A percentile compares a stretch with the other conserved stretches of the same genome.
phyloP scores from a whole-genome alignment of 2,329 filamentous ascomycete species.

The Fusarium sp. region DNA sequence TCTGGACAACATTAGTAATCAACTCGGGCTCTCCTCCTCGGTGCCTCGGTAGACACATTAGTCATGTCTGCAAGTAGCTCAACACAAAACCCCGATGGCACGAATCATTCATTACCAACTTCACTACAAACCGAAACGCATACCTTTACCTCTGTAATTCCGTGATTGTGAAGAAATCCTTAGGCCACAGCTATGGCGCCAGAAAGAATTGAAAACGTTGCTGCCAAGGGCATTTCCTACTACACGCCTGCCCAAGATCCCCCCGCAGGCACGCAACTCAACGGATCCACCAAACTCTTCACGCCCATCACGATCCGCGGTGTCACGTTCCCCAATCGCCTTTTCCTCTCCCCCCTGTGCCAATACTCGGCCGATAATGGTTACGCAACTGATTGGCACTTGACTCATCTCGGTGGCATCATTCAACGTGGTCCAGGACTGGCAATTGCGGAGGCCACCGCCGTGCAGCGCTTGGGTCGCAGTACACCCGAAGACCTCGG shows the following conservation, averaged over 20 bases:
- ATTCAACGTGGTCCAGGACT: slow-evolving; percentile 75
- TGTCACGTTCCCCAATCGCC: slow-evolving; percentile 57
- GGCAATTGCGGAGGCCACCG: slow-evolving; percentile 75
- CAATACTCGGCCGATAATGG: slow-evolving; percentile 60
- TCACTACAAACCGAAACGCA: neutral
- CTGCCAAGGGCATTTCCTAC: slow-evolving; percentile 53
- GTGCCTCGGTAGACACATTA: neutral
- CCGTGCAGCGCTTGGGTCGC: slow-evolving; percentile 73
- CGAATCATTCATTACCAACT: neutral
- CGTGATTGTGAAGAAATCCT: too few relatives aligned
- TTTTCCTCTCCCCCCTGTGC: slow-evolving; percentile 59
- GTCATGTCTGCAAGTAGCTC: neutral
- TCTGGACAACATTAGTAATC: neutral
- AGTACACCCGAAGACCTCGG: slow-evolving; percentile 78
- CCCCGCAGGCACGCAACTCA: slow-evolving; percentile 54
- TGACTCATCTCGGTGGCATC: slow-evolving; percentile 80
- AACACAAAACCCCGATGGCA: neutral
- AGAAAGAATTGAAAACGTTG: slow-evolving; percentile 36
- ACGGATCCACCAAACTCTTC: slow-evolving; percentile 54
- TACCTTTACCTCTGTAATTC: too few relatives aligned
- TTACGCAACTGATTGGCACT: slow-evolving; percentile 76
- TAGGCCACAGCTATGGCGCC: neutral
- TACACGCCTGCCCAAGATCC: slow-evolving; percentile 61
- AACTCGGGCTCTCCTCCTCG: neutral
- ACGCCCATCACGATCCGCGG: slow-evolving; percentile 59